Base-by-base conservation (phyloP, 2,329 filamentous ascomycete species). In the Botrytis fragariae region DNA sequence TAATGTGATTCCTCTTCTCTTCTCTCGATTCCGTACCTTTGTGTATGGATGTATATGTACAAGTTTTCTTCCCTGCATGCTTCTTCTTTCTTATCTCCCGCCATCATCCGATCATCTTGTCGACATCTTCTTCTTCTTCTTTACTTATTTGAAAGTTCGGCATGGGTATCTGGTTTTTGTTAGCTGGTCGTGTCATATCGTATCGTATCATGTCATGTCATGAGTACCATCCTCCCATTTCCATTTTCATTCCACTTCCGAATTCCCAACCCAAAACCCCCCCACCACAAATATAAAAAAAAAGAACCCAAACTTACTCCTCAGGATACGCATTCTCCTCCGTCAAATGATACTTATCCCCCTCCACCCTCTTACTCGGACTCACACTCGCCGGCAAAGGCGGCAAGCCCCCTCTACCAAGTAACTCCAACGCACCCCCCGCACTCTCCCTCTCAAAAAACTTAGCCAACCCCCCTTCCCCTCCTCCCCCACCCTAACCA, bases 331-430 rank as follows among this genome's bases (percentile, higher is more conserved):
- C 87, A 80, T 92, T 88, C 80, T 95, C 90, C 79, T 85, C 84
- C 48, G 86, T 83, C 79, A 93, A 80, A 76, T 84, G 83, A 79
- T 97, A 90, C 83, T 91, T 89, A 82, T 94, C 90, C 86, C 85
- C 89, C 89, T 75, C 85, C 81, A 61, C 87, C 86, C 63, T 82
- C 84, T 64, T 82, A 77, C 83, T 82, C 51, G 74, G 86, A 79
- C 77, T 93, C 91, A 79, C 90, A 57, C n/a, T 57, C 25, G 14
- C 90, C 25, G 95, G 96, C 80, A 92, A 84, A n/a, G 96, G 96
- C 73, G 96, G 96, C 83, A 99, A 83, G 1, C 95, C 95, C 79
- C 92, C 87, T 62, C 92, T 87, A 69, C 93, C 90, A 76, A 98
- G 51, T 73, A 95, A 89, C 76, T 86, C 85, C 78, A 86, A 83